Conservation (phyloP, 1,284 basidiomycete genomes). For the Inonotus hispidus region DNA sequence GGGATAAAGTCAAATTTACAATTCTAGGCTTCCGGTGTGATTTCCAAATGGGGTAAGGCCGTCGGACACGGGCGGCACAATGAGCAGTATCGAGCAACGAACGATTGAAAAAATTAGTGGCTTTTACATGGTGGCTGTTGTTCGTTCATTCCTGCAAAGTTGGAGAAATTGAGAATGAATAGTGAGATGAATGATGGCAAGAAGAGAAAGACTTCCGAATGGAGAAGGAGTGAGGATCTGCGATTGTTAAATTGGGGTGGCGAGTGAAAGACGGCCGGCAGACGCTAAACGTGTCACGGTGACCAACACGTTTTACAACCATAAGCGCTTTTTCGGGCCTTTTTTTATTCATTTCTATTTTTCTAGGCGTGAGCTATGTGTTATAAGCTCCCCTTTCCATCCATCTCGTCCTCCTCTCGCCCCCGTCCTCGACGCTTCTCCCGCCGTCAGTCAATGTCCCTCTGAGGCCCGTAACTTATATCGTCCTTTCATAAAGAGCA, state of each 20-base stretch:
- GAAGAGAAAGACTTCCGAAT: background rate
- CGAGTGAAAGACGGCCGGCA: background rate
- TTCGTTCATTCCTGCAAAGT: background rate
- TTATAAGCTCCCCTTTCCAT: slow-evolving; percentile 8
- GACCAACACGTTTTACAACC: slow-evolving; percentile 5
- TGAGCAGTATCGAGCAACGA: background rate
- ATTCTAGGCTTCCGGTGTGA: background rate
- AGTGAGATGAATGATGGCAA: background rate
- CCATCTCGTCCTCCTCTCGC: background rate
- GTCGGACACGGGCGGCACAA: background rate
- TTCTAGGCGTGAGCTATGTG: background rate
- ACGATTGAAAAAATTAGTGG: background rate
- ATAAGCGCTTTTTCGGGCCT: slow-evolving; percentile 1
- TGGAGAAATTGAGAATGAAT: background rate
- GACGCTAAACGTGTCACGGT: slow-evolving; percentile 7
- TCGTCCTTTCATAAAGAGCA: background rate
- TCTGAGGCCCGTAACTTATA: slow-evolving; percentile 5
- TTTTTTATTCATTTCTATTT: background rate
- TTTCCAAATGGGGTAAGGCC: background rate
- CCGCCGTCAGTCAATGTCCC: background rate
- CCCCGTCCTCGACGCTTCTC: background rate
- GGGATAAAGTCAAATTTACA: background rate
- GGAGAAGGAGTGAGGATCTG: background rate
- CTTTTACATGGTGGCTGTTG: background rate
- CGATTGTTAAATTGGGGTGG: background rate